phyloP scores from a whole-genome alignment of 208 protist genomes.

The Herpetomonas tarakana region DNA sequence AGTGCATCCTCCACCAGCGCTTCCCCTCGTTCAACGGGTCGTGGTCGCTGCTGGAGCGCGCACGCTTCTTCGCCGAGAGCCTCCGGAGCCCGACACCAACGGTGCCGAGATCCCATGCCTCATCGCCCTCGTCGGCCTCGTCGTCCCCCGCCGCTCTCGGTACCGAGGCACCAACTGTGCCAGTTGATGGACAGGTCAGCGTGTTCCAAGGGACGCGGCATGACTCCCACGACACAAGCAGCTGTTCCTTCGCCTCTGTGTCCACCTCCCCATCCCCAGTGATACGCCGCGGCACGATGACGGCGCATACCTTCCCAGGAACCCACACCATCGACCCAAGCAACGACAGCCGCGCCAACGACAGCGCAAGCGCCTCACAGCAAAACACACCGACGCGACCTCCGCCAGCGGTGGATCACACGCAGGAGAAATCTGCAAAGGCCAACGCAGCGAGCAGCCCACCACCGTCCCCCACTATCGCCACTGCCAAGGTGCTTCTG shows the following conservation, averaged over 20 bases:
- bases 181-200: no score
- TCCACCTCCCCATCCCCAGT: neutral
- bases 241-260: neutral
- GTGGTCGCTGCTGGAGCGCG: slow-evolving; percentile 28
- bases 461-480: neutral
- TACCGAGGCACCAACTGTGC: neutral
- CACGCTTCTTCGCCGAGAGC: slow-evolving; percentile 17
- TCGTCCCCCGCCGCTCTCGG: neutral
- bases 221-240: neutral
- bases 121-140: neutral
- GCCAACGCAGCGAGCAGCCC: neutral
- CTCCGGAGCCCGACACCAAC: slow-evolving; percentile 31
- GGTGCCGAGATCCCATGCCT: slow-evolving; percentile 17
- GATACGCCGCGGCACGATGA: neutral
- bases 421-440: slow-evolving; percentile 6
- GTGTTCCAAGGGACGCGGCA: no score
- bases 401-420: slow-evolving; percentile 10
- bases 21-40: slow-evolving; percentile 25
- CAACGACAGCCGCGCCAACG: no score
- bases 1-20: slow-evolving; percentile 31
- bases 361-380: no score
- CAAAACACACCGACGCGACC: slow-evolving; percentile 10
- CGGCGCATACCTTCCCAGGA: no score
- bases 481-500: neutral
- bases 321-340: no score